A percentile compares a stretch with the other conserved stretches of the same genome.
Evolutionary conservation across 768 basidiomycete species (phyloP).

Genomic region (Leucocoprinus sp.): DNA sequence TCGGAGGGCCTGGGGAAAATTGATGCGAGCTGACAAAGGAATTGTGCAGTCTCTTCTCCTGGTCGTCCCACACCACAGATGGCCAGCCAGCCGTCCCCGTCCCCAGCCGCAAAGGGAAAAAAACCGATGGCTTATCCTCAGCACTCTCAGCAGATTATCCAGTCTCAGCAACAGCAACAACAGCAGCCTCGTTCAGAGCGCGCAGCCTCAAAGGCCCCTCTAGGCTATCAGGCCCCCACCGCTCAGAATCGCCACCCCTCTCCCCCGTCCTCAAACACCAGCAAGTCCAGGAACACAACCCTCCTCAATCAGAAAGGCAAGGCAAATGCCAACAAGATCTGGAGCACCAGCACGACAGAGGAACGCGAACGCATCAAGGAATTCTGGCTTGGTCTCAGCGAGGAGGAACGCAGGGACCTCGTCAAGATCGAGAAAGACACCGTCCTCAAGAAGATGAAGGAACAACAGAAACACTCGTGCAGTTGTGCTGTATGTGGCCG

Average conservation of each 20-base stretch:
- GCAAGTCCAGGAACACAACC: constrained; percentile 28
- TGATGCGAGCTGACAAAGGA: constrained; percentile 27
- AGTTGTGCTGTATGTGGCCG: constrained; percentile 93
- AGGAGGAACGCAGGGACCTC: constrained; percentile 83
- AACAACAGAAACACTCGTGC: constrained; percentile 96
- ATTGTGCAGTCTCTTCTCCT: constrained; percentile 26
- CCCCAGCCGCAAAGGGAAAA: constrained; percentile 84
- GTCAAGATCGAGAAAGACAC: constrained; percentile 99
- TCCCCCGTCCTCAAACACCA: constrained; percentile 38
- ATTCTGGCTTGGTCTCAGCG: constrained; percentile 92
- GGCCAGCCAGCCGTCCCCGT: constrained; percentile 43
- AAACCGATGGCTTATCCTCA: constrained; percentile 77
- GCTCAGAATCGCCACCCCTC: constrained; percentile 37
- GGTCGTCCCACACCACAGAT: constrained; percentile 26
- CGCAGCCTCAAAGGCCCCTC: constrained; percentile 40
- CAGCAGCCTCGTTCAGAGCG: constrained; percentile 36
- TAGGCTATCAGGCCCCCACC: constrained; percentile 31
- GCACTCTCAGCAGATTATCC: constrained; percentile 16
- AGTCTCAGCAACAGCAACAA: constrained; percentile 12
- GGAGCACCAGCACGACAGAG: constrained; percentile 87
- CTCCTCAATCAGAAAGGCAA: constrained; percentile 25
- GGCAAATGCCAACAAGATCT: constrained; percentile 73
- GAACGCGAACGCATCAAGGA: constrained; percentile 97
- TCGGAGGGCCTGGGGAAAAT: constrained; percentile 17
- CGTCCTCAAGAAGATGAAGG: constrained; percentile 98